Conservation (phyloP, 768 basidiomycete genomes). For the Asterophora lycoperdoides region DNA sequence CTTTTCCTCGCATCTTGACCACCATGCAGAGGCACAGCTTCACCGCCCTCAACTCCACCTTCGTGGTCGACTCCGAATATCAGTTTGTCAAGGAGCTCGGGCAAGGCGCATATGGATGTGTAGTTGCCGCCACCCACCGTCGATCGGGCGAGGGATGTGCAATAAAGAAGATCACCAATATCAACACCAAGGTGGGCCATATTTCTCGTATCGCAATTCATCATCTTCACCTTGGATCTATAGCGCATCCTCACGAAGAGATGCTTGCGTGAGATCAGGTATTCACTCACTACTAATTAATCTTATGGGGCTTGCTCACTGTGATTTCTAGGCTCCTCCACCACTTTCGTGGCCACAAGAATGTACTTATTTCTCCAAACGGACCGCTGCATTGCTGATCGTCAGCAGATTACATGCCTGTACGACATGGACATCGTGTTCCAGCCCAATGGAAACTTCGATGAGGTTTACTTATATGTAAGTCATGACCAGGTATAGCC, state of each 20-base stretch:
- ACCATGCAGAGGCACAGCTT: slow-evolving; percentile 74
- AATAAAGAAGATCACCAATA: slow-evolving; percentile 95
- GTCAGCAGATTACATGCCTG: slow-evolving; percentile 80
- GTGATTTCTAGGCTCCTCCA: slow-evolving; percentile 65
- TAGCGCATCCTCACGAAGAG: slow-evolving; percentile 95
- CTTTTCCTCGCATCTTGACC: slow-evolving; percentile 10
- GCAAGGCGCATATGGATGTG: slow-evolving; percentile 92
- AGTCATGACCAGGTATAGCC: slow-evolving; percentile 23
- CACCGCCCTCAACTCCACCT: slow-evolving; percentile 79
- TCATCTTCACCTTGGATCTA: slow-evolving; percentile 3
- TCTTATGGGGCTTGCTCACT: slow-evolving; percentile 4
- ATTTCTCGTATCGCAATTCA: neutral
- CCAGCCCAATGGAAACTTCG: slow-evolving; percentile 86
- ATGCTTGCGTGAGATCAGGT: slow-evolving; percentile 94
- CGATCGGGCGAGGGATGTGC: slow-evolving; percentile 85
- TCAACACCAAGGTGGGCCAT: slow-evolving; percentile 70
- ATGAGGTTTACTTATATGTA: slow-evolving; percentile 93
- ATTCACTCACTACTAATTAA: slow-evolving; percentile 20
- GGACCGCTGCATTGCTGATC: slow-evolving; percentile 10
- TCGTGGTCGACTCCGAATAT: slow-evolving; percentile 85
- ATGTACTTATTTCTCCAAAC: slow-evolving; percentile 48
- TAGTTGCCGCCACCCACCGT: slow-evolving; percentile 81
- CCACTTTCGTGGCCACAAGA: slow-evolving; percentile 99
- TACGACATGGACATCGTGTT: slow-evolving; percentile 99
- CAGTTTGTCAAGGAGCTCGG: slow-evolving; percentile 96